phyloP scores from a whole-genome alignment of 2,329 filamentous ascomycete species.

The Fusarium tupiense region DNA sequence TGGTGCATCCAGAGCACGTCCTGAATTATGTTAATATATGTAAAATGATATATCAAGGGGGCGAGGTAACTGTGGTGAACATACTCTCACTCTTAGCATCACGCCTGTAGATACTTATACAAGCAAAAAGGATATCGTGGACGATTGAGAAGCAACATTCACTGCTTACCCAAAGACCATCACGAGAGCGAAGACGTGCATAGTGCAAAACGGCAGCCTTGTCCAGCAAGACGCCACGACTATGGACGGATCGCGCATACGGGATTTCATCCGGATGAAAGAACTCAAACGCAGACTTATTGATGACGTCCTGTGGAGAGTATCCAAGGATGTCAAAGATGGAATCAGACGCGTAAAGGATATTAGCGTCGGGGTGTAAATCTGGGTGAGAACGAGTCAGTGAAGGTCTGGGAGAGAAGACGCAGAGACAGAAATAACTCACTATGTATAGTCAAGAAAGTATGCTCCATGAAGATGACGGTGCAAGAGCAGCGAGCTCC shows the following conservation, averaged over 20 bases:
- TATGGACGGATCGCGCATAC: slow-evolving; percentile 77
- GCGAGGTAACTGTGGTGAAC: slow-evolving; percentile 47
- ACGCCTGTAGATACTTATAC: slow-evolving; percentile 79
- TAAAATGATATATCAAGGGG: background rate
- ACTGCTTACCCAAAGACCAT: slow-evolving; percentile 79
- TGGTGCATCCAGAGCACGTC: slow-evolving; percentile 79
- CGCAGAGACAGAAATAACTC: slow-evolving; percentile 50
- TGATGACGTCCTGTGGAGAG: slow-evolving; percentile 77
- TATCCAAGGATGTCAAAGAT: slow-evolving; percentile 86
- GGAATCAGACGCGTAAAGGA: slow-evolving; percentile 86
- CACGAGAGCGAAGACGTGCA: slow-evolving; percentile 73
- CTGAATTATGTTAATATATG: slow-evolving; percentile 54
- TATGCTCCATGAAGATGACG: slow-evolving; percentile 73
- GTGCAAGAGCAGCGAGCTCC: slow-evolving; percentile 30
- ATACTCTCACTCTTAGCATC: slow-evolving; percentile 78
- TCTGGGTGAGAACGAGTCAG: slow-evolving; percentile 53
- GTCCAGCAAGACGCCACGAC: slow-evolving; percentile 78
- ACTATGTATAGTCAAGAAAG: slow-evolving; percentile 93
- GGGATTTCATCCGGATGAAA: slow-evolving; percentile 86
- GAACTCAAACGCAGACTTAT: slow-evolving; percentile 84
- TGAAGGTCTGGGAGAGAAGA: background rate
- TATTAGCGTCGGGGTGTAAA: slow-evolving; percentile 77
- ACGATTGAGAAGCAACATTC: slow-evolving; percentile 92
- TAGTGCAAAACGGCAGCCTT: slow-evolving; percentile 88
- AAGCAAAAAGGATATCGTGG: slow-evolving; percentile 87